A percentile compares a stretch with the other conserved stretches of the same genome.
Conservation (phyloP, 1,284 basidiomycete species). For the Phlebopus sp. region DNA sequence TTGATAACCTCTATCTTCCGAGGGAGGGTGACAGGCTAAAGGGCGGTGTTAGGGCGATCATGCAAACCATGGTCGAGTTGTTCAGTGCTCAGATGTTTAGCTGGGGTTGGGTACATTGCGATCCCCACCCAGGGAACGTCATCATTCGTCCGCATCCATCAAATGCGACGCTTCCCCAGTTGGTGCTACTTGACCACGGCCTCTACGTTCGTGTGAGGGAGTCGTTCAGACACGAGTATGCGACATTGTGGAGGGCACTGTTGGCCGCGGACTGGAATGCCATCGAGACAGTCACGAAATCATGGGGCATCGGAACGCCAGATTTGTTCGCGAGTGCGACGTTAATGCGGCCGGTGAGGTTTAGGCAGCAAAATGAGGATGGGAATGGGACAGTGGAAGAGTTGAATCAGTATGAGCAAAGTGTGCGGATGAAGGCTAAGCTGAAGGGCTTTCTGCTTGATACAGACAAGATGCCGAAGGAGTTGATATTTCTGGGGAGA, state of each 20-base stretch:
- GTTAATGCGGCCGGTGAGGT: constrained; percentile 57
- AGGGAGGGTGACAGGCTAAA: constrained; percentile 41
- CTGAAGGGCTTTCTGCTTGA: constrained; percentile 60
- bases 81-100: constrained; percentile 84
- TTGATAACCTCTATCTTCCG: constrained; percentile 9
- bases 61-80: constrained; percentile 80
- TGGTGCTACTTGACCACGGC: constrained; percentile 89
- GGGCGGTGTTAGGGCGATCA: constrained; percentile 63
- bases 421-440: constrained; percentile 62
- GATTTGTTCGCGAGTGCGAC: constrained; percentile 77
- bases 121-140: constrained; percentile 82
- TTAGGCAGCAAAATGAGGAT: constrained; percentile 26
- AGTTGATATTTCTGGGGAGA: constrained; percentile 78
- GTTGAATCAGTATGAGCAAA: constrained; percentile 57
- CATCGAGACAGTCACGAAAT: constrained; percentile 59
- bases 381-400: constrained; percentile 30
- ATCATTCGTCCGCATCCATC: constrained; percentile 73
- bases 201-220: constrained; percentile 73
- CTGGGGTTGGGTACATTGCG: constrained; percentile 85
- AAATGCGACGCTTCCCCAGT: constrained; percentile 57
- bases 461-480: constrained; percentile 71
- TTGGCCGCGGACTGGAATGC: constrained; percentile 66
- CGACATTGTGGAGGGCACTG: constrained; percentile 75
- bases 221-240: constrained; percentile 70
- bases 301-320: constrained; percentile 80